Conservation (phyloP, 441 rosid species). For the Dalechampia spathulata region DNA sequence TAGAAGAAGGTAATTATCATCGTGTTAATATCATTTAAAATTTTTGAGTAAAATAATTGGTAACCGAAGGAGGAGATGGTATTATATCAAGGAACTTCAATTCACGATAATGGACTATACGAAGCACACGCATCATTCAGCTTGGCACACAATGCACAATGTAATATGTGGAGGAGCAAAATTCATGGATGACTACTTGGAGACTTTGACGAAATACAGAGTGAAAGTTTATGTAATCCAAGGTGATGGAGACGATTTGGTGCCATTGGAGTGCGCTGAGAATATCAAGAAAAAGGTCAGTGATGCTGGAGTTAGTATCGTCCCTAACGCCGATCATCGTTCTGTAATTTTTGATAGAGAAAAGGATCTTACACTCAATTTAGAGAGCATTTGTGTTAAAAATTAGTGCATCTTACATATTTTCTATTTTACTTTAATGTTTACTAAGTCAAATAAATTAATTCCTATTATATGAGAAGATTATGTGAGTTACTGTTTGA, state of each 20-base stretch:
- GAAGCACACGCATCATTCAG: constrained; percentile 75
- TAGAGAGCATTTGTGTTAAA: constrained; percentile 10
- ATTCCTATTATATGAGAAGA: too few species aligned
- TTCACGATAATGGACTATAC: constrained; percentile 40
- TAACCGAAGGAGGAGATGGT: too few species aligned
- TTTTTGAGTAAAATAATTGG: too few species aligned
- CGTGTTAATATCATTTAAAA: not conserved
- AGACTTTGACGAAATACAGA: constrained; percentile 24
- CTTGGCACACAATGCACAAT: constrained; percentile 80
- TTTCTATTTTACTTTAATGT: too few species aligned
- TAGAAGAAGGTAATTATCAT: constrained; percentile 36
- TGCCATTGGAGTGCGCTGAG: constrained; percentile 48
- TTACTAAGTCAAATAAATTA: too few species aligned
- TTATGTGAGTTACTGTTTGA: too few species aligned
- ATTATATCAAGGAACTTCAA: constrained; percentile 43
- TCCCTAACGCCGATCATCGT: constrained; percentile 39
- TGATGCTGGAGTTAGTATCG: constrained; percentile 28
- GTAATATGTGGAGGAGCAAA: constrained; percentile 74
- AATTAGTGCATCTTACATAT: too few species aligned
- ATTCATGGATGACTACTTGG: constrained; percentile 41
- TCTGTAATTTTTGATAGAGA: constrained; percentile 49
- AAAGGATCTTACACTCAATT: constrained; percentile 13
- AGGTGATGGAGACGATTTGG: constrained; percentile 43
- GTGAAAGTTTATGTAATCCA: constrained; percentile 46
- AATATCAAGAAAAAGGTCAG: constrained; percentile 45